Base-by-base conservation (phyloP, 805 yeast species). In the Candida cerambycidarum region DNA sequence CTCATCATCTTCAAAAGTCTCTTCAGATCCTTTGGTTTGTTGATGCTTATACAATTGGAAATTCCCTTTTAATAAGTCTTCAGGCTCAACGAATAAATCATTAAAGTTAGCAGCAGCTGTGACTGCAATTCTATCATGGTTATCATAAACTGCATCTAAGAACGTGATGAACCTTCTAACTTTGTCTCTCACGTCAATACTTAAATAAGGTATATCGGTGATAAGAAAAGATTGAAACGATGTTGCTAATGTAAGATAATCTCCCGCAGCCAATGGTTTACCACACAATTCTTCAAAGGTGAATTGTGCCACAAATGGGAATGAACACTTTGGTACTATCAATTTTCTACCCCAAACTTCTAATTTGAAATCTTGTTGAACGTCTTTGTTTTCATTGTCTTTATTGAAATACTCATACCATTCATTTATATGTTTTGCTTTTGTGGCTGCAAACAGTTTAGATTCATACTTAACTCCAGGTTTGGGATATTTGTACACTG, bases 121-220 rank as follows among this genome's bases (percentile, higher is more conserved):
- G 25, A 89, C 92, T 1, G 96, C 96, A 12, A 93, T 67, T 56
- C 89, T 76, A 8, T 95, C 86, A 53, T 88, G 90, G 42, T 84
- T 84, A 62, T 93, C 98, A 61, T 93, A 93, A 3, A 90, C 95
- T 0, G 99, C 97, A 62, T 93, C 99, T 42, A 93, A 65, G 54
- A 93, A 93, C 0, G 96, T 93, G 61, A 93, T 93, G 58, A 93
- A 92, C 54, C 99, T 72, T 57, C 98, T 76, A 17, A 90, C 88
- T 51, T 83, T 76, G 56, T 93, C 97, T 49, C 96, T 76, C 37
- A 80, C 84, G 52, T 83, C 76, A 10, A 85, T 73, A 15, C 95
- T 80, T 56, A 93, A 65, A 48, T 82, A 82, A 9, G 99, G 99
- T 32, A 93, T 89, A 58, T 93, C 98, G 0, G 97, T 89, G 36